phyloP scores from a whole-genome alignment of 345 rosid genomes.

The Eucalyptus marginata region DNA sequence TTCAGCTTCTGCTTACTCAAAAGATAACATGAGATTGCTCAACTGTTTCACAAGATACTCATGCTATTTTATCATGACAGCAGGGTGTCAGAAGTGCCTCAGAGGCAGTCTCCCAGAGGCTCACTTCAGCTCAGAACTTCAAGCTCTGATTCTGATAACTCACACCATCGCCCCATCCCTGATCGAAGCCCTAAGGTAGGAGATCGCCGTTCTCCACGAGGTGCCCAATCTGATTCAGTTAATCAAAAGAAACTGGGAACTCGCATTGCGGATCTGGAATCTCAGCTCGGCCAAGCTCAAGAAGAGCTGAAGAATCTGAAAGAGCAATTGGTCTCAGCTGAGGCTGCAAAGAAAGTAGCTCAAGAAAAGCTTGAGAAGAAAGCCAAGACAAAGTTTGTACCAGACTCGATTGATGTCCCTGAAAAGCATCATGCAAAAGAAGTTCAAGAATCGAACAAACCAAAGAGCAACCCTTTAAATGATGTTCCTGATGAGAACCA shows the following conservation, averaged over 20 bases:
- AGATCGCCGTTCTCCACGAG: slow-evolving; percentile 76
- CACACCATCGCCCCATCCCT: slow-evolving; percentile 34
- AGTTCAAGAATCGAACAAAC: slow-evolving; percentile 5
- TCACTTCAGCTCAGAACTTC: slow-evolving; percentile 42
- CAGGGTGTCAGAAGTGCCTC: slow-evolving; percentile 63
- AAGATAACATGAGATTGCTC: neutral
- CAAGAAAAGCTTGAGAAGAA: slow-evolving; percentile 53
- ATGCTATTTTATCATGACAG: neutral
- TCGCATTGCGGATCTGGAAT: slow-evolving; percentile 74
- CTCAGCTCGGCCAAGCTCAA: slow-evolving; percentile 95
- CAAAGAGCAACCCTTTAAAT: slow-evolving; percentile 5
- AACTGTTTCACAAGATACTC: neutral
- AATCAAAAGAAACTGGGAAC: slow-evolving; percentile 78
- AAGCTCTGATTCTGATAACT: slow-evolving; percentile 39
- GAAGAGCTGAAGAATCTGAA: slow-evolving; percentile 68
- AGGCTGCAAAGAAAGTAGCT: slow-evolving; percentile 79
- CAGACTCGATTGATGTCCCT: neutral
- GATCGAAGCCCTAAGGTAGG: slow-evolving; percentile 63
- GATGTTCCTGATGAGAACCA: slow-evolving; percentile 21
- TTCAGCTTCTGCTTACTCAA: neutral
- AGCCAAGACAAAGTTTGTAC: slow-evolving; percentile 20
- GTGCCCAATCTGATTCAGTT: slow-evolving; percentile 40
- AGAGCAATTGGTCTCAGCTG: slow-evolving; percentile 63
- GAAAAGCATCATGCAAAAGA: slow-evolving; percentile 5
- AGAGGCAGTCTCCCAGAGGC: slow-evolving; percentile 64